A percentile compares a stretch with the other conserved stretches of the same genome.
Evolutionary conservation across 164 flowering plant species (phyloP).

Genomic region (Dillenia suffruticosa): DNA sequence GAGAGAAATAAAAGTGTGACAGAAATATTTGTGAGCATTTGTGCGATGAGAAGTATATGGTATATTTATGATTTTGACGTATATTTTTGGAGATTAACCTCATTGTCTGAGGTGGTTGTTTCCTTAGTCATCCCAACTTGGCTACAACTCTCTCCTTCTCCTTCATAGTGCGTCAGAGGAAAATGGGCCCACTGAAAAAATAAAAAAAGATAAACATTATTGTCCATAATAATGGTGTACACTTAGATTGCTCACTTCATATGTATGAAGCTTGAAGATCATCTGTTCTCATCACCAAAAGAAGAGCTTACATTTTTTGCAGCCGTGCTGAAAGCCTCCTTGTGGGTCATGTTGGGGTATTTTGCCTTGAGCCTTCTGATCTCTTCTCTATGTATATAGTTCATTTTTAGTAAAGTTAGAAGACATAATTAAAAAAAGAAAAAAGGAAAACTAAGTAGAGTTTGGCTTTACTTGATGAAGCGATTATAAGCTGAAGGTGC

Average conservation of each 20-base stretch:
- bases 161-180: conserved; percentile 46
- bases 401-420: background rate
- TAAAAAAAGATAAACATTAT: conserved; percentile 13
- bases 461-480: conserved; percentile 66
- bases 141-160: conserved; percentile 44
- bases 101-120: conserved; percentile 22
- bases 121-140: conserved; percentile 17
- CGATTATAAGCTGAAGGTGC: conserved; percentile 87
- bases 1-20: no score
- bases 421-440: conserved; percentile 1
- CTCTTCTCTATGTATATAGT: conserved; percentile 59
- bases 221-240: no score
- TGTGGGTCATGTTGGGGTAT: conserved; percentile 79
- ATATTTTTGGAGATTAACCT: conserved; percentile 14
- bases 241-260: background rate
- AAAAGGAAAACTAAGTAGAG: background rate
- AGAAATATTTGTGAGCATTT: no score
- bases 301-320: conserved; percentile 73
- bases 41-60: no score
- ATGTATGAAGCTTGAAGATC: background rate
- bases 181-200: conserved; percentile 78
- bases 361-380: conserved; percentile 76
- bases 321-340: conserved; percentile 90
- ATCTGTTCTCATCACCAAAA: background rate
- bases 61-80: no score